Percentiles rank a stretch among this genome's conserved stretches.
Conservation (phyloP, 2,329 filamentous ascomycete genomes). For the Pseudocercospora eumusae region DNA sequence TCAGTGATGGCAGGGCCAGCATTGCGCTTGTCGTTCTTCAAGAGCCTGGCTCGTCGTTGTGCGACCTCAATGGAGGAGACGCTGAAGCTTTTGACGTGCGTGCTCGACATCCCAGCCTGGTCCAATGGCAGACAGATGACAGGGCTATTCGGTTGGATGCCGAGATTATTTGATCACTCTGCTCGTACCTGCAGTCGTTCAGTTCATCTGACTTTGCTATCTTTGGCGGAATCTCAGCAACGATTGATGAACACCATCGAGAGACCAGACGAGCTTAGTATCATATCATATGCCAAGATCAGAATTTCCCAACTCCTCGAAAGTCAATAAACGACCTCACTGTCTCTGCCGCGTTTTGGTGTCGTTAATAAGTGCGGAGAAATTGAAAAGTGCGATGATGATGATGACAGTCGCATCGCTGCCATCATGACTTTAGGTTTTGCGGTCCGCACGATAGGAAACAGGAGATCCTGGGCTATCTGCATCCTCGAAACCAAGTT, state of each 20-base stretch:
- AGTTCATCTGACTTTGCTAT: too few species aligned
- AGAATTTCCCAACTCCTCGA: too few species aligned
- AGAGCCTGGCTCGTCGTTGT: background rate
- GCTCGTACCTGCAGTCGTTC: too few species aligned
- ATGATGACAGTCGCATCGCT: background rate
- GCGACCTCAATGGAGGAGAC: background rate
- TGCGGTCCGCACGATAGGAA: background rate
- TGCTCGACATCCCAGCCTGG: background rate
- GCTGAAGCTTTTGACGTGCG: background rate
- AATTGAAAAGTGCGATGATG: background rate
- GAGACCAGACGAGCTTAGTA: too few species aligned
- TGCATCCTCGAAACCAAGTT: background rate
- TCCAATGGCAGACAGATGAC: background rate
- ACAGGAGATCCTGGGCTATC: background rate
- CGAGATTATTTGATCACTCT: conserved; percentile 4
- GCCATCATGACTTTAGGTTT: background rate
- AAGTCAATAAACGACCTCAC: too few species aligned
- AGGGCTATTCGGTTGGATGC: background rate
- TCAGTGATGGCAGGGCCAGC: background rate
- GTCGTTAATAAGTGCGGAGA: background rate
- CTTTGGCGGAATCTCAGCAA: too few species aligned
- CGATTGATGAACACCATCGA: too few species aligned
- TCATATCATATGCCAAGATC: too few species aligned
- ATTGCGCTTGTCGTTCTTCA: background rate
- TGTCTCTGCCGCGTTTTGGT: too few species aligned